Evolutionary conservation across 2,329 filamentous ascomycete genomes (phyloP).

Genomic region (Diaporthe sp.): DNA sequence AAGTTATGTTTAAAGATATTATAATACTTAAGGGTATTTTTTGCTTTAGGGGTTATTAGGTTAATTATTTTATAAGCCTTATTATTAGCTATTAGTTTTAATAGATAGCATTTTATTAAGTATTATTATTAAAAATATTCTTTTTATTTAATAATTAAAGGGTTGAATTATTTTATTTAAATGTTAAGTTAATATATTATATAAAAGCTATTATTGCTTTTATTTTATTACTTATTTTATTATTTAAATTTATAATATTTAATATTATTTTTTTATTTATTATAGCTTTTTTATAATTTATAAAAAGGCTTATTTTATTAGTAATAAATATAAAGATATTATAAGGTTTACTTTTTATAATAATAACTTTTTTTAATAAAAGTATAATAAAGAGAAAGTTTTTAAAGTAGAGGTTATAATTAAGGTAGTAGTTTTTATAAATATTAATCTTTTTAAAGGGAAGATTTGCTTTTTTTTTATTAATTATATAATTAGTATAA

Average conservation of each 20-base stretch:
- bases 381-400: too few species aligned
- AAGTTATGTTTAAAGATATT: too few species aligned
- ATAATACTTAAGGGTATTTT: too few species aligned
- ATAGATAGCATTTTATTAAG: not conserved
- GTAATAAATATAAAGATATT: not conserved
- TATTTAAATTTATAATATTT: not conserved
- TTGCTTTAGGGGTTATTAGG: slow-evolving; percentile 56
- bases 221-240: not conserved
- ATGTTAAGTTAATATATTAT: not conserved
- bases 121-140: not conserved
- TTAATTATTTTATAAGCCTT: not conserved
- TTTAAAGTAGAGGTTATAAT: too few species aligned
- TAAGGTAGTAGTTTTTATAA: too few species aligned
- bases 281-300: not conserved
- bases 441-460: too few species aligned
- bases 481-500: too few species aligned
- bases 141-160: not conserved
- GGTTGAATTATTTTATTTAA: not conserved
- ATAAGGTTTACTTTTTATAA: not conserved
- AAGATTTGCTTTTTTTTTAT: too few species aligned
- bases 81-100: not conserved
- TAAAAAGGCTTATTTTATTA: not conserved
- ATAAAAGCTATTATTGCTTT: not conserved
- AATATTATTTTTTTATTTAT: too few species aligned
- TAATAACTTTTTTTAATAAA: too few species aligned